Conservation (phyloP, 2,329 filamentous ascomycete genomes). For the Juglanconis juglandina region DNA sequence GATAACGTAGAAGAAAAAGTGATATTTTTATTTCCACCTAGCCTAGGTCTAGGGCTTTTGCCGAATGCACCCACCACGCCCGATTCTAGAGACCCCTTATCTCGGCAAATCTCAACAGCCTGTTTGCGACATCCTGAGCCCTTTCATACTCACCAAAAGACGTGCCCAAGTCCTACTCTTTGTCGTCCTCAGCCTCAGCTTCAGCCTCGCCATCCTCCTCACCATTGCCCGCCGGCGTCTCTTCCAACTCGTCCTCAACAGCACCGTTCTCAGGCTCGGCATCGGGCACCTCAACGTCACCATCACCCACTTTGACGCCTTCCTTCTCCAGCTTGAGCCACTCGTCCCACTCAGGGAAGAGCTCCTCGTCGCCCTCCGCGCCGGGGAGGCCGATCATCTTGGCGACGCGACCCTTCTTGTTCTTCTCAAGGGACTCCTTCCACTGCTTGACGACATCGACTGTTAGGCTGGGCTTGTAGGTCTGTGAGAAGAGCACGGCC, state of each 20-base stretch:
- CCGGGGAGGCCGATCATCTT: constrained; percentile 80
- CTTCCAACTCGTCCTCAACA: constrained; percentile 18
- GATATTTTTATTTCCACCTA: not conserved
- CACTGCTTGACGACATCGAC: constrained; percentile 67
- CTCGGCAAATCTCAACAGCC: not conserved
- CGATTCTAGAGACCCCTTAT: not conserved
- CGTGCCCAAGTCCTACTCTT: constrained; percentile 12
- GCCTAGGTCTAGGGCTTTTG: not conserved
- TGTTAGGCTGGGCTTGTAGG: constrained; percentile 82
- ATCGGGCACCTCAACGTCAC: constrained; percentile 20
- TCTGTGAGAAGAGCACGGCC: constrained; percentile 88
- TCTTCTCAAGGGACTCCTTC: constrained; percentile 81
- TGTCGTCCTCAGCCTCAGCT: constrained; percentile 14
- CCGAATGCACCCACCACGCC: not conserved
- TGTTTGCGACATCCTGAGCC: not conserved
- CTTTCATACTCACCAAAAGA: not conserved
- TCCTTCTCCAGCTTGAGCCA: constrained; percentile 79
- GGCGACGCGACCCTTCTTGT: constrained; percentile 79
- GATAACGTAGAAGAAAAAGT: not conserved
- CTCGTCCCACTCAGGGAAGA: constrained; percentile 96
- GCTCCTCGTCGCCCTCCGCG: constrained; percentile 65
- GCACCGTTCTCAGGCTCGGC: constrained; percentile 25
- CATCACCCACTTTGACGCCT: constrained; percentile 45
- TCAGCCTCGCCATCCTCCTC: not conserved
- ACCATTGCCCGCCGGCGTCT: not conserved